Conservation (phyloP, 306 rosid genomes). For the Lathyrus sativus region DNA sequence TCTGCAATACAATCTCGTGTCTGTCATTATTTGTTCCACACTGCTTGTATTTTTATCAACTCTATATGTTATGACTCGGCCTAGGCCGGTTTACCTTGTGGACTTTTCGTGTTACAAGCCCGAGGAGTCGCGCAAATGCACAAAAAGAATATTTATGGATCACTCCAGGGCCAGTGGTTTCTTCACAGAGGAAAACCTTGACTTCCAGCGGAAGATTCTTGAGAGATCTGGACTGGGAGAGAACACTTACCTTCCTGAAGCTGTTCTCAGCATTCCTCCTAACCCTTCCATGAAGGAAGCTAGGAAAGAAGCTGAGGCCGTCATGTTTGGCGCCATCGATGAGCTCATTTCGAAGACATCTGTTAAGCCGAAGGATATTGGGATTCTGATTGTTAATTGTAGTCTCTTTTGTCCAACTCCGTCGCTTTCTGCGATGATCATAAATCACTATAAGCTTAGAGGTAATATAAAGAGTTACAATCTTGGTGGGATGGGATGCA, state of each 20-base stretch:
- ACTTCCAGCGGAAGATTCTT: conserved; percentile 75
- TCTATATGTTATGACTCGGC: conserved; percentile 67
- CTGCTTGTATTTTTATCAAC: conserved; percentile 78
- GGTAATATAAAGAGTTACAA: conserved; percentile 75
- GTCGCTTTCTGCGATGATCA: conserved; percentile 81
- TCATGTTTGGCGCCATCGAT: conserved; percentile 75
- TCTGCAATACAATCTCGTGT: conserved; percentile 71
- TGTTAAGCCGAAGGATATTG: conserved; percentile 74
- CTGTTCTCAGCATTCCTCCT: conserved; percentile 78
- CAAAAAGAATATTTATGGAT: conserved; percentile 69
- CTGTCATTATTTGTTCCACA: conserved; percentile 66
- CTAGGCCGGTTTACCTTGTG: conserved; percentile 81
- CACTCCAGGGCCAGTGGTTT: conserved; percentile 61
- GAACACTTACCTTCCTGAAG: conserved; percentile 72
- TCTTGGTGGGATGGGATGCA: conserved; percentile 92
- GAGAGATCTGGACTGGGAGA: conserved; percentile 89
- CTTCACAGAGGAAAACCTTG: conserved; percentile 64
- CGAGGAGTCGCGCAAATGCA: conserved; percentile 67
- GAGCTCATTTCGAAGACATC: conserved; percentile 68
- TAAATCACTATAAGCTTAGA: conserved; percentile 82
- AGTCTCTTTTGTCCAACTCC: conserved; percentile 87
- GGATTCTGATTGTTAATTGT: conserved; percentile 79
- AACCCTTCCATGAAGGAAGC: conserved; percentile 83
- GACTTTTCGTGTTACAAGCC: conserved; percentile 84
- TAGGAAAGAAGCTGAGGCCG: conserved; percentile 73